Evolutionary conservation across 306 rosid species (phyloP).

Genomic region (Abrus pulchellus): DNA sequence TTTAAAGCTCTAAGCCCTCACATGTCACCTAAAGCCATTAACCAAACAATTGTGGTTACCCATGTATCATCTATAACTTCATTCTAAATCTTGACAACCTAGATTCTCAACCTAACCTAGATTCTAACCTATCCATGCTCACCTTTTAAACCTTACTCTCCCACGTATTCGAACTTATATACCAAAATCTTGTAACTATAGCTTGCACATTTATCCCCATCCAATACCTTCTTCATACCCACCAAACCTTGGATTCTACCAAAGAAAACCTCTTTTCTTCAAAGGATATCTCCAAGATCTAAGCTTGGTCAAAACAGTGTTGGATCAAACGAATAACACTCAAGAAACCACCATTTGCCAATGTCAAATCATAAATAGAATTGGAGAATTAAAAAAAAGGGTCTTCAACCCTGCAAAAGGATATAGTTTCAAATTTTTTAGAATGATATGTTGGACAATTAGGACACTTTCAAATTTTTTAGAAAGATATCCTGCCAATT

Average conservation of each 20-base stretch:
- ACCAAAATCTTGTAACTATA: constrained; percentile 53
- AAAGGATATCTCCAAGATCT: constrained; percentile 44
- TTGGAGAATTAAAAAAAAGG: too few species aligned
- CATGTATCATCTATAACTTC: constrained; percentile 92
- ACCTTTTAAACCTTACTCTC: constrained; percentile 52
- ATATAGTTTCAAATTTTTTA: too few species aligned
- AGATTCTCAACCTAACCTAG: not conserved
- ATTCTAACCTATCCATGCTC: constrained; percentile 32
- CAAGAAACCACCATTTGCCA: constrained; percentile 21
- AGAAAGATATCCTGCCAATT: too few species aligned
- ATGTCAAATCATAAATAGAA: constrained; percentile 17
- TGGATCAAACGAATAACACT: constrained; percentile 26
- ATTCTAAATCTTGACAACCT: constrained; percentile 68
- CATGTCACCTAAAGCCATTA: constrained; percentile 85
- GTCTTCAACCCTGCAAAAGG: too few species aligned
- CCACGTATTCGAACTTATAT: constrained; percentile 72
- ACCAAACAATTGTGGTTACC: constrained; percentile 85
- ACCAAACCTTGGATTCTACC: constrained; percentile 28
- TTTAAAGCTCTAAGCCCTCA: constrained; percentile 98
- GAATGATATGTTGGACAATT: too few species aligned
- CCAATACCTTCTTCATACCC: constrained; percentile 9
- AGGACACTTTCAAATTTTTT: too few species aligned
- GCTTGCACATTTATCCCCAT: constrained; percentile 60
- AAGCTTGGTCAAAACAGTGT: not conserved
- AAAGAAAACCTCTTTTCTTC: not conserved